These are phyloP conservation scores for Dictyostelium firmibasis DNA, from an alignment of 78 protist genomes.

Conservation along the genomic window DNA sequence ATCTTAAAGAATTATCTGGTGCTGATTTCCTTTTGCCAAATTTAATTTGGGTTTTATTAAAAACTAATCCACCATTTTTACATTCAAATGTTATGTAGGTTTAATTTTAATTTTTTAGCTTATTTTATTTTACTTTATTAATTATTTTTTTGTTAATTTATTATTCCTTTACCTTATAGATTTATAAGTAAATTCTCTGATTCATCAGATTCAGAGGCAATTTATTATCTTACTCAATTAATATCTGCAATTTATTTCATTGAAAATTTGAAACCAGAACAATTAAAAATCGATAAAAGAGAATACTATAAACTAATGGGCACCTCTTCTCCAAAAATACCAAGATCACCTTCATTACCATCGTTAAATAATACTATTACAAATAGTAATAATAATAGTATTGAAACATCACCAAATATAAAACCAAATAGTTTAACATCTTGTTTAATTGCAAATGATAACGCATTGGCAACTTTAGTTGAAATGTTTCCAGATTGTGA, in stretches of 20 bases:
- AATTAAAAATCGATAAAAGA: constrained; percentile 57
- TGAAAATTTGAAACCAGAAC: constrained; percentile 39
- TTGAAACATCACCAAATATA: background rate
- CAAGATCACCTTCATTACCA: background rate
- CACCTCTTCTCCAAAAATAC: background rate
- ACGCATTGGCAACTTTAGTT: constrained; percentile 43
- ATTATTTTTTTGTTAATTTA: background rate
- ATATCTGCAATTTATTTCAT: constrained; percentile 46
- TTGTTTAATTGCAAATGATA: constrained; percentile 20
- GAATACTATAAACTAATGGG: constrained; percentile 52
- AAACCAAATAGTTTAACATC: background rate
- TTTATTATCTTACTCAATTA: constrained; percentile 65
- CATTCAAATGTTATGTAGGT: constrained; percentile 46
- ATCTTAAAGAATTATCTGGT: constrained; percentile 28
- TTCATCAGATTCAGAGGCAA: constrained; percentile 51
- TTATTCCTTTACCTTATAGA: no score
- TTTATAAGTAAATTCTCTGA: constrained; percentile 68
- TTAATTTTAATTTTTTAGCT: background rate
- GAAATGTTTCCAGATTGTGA: constrained; percentile 77
- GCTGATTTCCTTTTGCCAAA: constrained; percentile 65
- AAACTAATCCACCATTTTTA: constrained; percentile 35
- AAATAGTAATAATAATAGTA: background rate
- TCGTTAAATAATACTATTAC: background rate
- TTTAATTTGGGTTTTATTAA: constrained; percentile 41
- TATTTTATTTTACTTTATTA: no score